Evolutionary conservation across 2,329 filamentous ascomycete species (phyloP).

Genomic region (Beauveria brongniartii): DNA sequence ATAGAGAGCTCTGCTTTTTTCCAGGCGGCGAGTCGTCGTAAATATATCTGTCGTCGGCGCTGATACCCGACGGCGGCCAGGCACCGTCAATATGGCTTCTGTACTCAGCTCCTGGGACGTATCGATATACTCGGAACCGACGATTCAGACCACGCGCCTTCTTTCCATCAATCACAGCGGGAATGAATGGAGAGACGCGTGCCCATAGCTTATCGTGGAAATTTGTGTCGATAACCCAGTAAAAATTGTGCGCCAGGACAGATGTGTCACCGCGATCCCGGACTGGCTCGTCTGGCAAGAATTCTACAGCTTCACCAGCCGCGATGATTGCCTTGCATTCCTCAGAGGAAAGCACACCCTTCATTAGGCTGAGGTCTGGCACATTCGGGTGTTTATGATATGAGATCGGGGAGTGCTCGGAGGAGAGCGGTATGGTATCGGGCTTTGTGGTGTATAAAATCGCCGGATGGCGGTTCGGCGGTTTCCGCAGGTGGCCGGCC

Average conservation of each 20-base stretch:
- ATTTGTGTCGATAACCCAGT: constrained; percentile 58
- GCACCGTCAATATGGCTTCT: constrained; percentile 63
- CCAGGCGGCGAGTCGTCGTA: constrained; percentile 56
- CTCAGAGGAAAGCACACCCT: constrained; percentile 48
- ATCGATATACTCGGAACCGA: constrained; percentile 63
- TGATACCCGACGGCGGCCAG: constrained; percentile 62
- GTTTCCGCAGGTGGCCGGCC: constrained; percentile 51
- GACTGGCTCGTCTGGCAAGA: constrained; percentile 59
- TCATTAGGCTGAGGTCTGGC: constrained; percentile 51
- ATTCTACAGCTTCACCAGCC: constrained; percentile 56
- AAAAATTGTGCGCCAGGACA: constrained; percentile 64
- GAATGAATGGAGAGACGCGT: constrained; percentile 51
- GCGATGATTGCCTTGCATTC: constrained; percentile 62
- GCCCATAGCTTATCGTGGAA: constrained; percentile 58
- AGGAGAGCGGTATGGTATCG: constrained; percentile 45
- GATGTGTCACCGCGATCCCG: constrained; percentile 57
- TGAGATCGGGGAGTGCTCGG: constrained; percentile 36
- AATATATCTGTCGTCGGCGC: constrained; percentile 48
- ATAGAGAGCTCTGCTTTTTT: constrained; percentile 57
- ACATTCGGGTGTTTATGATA: constrained; percentile 54
- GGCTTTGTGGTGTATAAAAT: constrained; percentile 55
- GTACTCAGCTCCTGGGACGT: constrained; percentile 66
- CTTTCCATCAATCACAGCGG: constrained; percentile 45
- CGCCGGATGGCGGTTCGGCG: constrained; percentile 59
- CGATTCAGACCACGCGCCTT: constrained; percentile 57